A percentile compares a stretch with the other conserved stretches of the same genome.
Evolutionary conservation across 345 rosid species (phyloP).

Genomic region (Linum usitatissimum): DNA sequence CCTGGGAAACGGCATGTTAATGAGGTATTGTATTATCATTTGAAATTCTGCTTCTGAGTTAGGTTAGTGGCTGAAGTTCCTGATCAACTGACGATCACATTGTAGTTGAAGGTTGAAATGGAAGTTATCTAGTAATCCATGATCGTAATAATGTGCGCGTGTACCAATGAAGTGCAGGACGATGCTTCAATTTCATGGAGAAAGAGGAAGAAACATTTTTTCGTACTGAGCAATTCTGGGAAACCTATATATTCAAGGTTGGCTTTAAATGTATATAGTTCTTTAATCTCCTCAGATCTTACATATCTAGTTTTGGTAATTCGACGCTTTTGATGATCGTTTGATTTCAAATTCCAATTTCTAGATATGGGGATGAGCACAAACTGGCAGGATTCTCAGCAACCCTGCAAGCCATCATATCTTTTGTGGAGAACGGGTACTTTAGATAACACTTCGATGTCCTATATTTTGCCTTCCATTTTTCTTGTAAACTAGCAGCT

Average conservation of each 20-base stretch:
- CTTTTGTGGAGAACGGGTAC: constrained; percentile 93
- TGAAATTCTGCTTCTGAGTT: not conserved
- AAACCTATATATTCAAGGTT: constrained; percentile 99
- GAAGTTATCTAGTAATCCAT: not conserved
- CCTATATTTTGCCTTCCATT: not conserved
- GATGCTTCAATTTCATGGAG: constrained; percentile 96
- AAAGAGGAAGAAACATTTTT: constrained; percentile 97
- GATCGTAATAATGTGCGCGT: constrained; percentile 9
- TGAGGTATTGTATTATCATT: constrained; percentile 38
- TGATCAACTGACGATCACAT: not conserved
- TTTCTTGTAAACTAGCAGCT: not conserved
- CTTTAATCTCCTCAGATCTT: not conserved
- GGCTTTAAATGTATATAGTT: constrained; percentile 6
- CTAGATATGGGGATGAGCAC: constrained; percentile 95
- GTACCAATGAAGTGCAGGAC: constrained; percentile 67
- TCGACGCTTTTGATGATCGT: not conserved
- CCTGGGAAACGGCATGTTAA: constrained; percentile 79
- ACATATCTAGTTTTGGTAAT: not conserved
- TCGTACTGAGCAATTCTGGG: constrained; percentile 91
- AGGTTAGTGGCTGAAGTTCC: not conserved
- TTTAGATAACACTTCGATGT: not conserved
- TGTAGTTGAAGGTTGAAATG: not conserved
- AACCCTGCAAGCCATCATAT: constrained; percentile 95
- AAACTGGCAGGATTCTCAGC: constrained; percentile 99
- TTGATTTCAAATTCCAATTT: constrained; percentile 13